phyloP scores from a whole-genome alignment of 768 basidiomycete species.

The Amanita subjunquillea region DNA sequence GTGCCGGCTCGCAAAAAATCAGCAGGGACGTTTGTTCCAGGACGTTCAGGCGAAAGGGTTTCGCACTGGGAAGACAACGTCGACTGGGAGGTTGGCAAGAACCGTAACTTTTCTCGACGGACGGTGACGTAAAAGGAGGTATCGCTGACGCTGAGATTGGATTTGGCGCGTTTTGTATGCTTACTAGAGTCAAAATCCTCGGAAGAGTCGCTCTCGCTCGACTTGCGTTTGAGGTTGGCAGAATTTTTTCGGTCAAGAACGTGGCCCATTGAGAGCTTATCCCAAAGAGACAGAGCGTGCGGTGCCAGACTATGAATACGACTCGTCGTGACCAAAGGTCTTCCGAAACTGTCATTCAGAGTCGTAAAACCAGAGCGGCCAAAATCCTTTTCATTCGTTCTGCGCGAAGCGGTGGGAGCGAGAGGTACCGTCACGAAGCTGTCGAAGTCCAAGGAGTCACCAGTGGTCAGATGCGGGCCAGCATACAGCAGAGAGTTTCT shows the following conservation, averaged over 20 bases:
- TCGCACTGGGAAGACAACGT: constrained; percentile 2
- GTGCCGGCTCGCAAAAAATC: neutral
- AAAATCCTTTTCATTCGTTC: neutral
- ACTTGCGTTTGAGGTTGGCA: constrained; percentile 3
- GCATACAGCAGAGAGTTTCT: neutral
- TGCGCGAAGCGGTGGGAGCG: neutral
- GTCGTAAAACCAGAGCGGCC: neutral
- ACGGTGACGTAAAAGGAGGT: constrained; percentile 35
- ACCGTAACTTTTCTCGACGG: constrained; percentile 23
- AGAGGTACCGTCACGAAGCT: constrained; percentile 3
- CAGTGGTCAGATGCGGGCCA: neutral
- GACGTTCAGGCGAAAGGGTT: no score
- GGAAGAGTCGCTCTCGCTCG: constrained; percentile 24
- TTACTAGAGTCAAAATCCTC: constrained; percentile 26
- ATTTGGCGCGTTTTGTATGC: constrained; percentile 32
- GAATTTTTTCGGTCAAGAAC: neutral
- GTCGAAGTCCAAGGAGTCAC: neutral
- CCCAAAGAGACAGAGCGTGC: neutral
- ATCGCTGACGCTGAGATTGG: constrained; percentile 29
- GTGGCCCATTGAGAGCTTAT: neutral
- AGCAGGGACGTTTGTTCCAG: neutral
- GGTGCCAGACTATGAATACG: neutral
- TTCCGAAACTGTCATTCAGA: constrained; percentile 1
- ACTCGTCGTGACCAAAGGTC: neutral
- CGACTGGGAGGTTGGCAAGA: constrained; percentile 5